Percentiles rank a stretch among this genome's conserved stretches.
Evolutionary conservation across 2,329 filamentous ascomycete genomes (phyloP).

Genomic region (Penicillium sp.): DNA sequence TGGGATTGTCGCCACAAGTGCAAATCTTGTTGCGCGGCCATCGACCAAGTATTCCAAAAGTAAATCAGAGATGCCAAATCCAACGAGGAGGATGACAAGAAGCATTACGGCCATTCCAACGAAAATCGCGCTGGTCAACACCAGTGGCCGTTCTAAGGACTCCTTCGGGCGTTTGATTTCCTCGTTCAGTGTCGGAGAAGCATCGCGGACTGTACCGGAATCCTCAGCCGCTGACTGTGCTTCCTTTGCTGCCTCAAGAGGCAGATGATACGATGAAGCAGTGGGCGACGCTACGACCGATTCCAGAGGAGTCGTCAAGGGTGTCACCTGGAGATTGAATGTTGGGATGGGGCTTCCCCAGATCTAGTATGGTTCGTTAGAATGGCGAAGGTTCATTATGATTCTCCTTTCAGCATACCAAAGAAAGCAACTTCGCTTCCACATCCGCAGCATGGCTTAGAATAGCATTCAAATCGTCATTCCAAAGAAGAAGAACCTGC

Average conservation of each 20-base stretch:
- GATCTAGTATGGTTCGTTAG: conserved; percentile 13
- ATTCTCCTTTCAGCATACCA: conserved; percentile 14
- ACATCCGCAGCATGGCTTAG: conserved; percentile 32
- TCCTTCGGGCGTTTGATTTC: conserved; percentile 27
- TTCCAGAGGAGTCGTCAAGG: conserved; percentile 10
- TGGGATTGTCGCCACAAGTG: conserved; percentile 29
- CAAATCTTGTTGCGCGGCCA: conserved; percentile 28
- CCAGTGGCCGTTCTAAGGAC: conserved; percentile 41
- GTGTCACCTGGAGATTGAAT: conserved; percentile 9
- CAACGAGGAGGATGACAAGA: conserved; percentile 37
- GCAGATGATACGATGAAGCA: conserved; percentile 17
- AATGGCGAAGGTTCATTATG: background rate
- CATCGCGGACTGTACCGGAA: background rate
- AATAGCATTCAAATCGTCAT: conserved; percentile 40
- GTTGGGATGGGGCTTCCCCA: conserved; percentile 17
- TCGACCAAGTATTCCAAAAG: conserved; percentile 37
- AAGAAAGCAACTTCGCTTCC: conserved; percentile 18
- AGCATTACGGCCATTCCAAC: conserved; percentile 37
- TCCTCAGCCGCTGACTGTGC: background rate
- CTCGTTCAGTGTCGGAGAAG: conserved; percentile 15
- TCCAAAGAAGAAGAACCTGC: conserved; percentile 42
- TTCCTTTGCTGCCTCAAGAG: conserved; percentile 26
- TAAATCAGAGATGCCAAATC: conserved; percentile 37
- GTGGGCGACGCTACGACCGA: conserved; percentile 18
- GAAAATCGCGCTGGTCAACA: conserved; percentile 36